A percentile compares a stretch with the other conserved stretches of the same genome.
Evolutionary conservation across 139 green algal species (phyloP).

Genomic region (Chlamydomonas sp.): DNA sequence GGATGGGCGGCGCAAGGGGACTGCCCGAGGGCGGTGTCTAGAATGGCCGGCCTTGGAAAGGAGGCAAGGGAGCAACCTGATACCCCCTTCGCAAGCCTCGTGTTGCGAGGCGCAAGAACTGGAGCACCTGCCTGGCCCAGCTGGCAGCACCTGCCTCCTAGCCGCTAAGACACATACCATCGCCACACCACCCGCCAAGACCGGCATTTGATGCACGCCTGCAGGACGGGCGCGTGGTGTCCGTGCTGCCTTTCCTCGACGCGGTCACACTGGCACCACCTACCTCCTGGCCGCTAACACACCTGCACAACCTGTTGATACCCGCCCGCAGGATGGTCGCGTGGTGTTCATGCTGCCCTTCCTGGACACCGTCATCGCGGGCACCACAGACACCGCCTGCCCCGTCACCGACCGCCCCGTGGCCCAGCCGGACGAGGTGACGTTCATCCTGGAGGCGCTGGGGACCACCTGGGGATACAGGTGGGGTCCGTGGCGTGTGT

Average conservation of each 20-base stretch:
- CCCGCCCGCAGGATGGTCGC: constrained; percentile 80
- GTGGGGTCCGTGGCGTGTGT: constrained; percentile 41
- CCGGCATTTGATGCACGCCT: no score
- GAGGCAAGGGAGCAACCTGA: no score
- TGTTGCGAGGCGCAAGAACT: no score
- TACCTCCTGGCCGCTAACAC: background rate
- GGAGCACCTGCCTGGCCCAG: no score
- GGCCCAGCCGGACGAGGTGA: constrained; percentile 85
- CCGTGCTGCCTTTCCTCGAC: no score
- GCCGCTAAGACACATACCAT: background rate
- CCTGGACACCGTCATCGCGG: constrained; percentile 88
- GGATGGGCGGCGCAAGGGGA: background rate
- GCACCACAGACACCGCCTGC: constrained; percentile 85
- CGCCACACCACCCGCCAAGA: no score
- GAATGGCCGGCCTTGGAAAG: no score
- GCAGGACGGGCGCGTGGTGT: no score
- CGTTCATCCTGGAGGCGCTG: constrained; percentile 96
- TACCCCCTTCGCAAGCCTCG: no score
- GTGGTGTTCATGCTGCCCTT: constrained; percentile 98
- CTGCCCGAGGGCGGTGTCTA: no score
- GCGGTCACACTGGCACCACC: background rate
- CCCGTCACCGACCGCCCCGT: constrained; percentile 68
- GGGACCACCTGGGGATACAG: constrained; percentile 89
- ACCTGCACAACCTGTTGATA: background rate
- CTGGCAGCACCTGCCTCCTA: no score